Conservation (phyloP, 108 stramenopile genomes). For the Fistulifera solaris region DNA sequence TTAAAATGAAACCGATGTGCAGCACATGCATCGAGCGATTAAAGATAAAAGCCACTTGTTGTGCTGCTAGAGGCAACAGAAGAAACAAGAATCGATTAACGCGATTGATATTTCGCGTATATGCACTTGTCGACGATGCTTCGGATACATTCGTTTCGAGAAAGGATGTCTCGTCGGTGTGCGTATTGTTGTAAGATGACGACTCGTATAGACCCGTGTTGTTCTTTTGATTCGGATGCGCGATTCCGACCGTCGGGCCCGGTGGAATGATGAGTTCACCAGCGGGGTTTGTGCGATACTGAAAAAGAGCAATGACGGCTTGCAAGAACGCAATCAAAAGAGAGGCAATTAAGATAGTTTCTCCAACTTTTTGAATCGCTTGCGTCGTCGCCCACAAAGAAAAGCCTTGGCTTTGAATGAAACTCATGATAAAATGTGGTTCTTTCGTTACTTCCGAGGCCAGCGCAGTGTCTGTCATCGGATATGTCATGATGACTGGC, state of each 20-base stretch:
- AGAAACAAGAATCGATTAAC: conserved; percentile 44
- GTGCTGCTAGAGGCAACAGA: conserved; percentile 35
- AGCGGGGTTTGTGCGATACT: conserved; percentile 48
- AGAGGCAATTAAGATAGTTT: conserved; percentile 26
- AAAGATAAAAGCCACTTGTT: conserved; percentile 28
- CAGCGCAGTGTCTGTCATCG: too few relatives aligned
- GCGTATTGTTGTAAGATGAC: not conserved
- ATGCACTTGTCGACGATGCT: conserved; percentile 1
- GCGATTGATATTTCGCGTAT: conserved; percentile 17
- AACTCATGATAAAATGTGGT: too few relatives aligned
- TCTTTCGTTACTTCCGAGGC: too few relatives aligned
- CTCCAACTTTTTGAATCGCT: conserved; percentile 20
- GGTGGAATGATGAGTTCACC: conserved; percentile 46
- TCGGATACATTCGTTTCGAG: too few relatives aligned
- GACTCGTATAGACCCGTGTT: not conserved
- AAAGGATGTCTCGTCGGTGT: not conserved
- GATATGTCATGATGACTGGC: too few relatives aligned
- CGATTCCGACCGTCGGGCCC: conserved; percentile 42
- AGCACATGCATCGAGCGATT: conserved; percentile 32
- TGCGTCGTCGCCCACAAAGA: not conserved
- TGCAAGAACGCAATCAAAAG: conserved; percentile 42
- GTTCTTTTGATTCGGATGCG: conserved; percentile 6
- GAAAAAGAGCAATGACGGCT: conserved; percentile 40
- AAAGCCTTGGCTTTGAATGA: too few relatives aligned
- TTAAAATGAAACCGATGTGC: conserved; percentile 43